Percentiles rank a stretch among this genome's conserved stretches.
Conservation (phyloP, 495 filamentous ascomycete genomes). For the Recurvomyces mirabilis region DNA sequence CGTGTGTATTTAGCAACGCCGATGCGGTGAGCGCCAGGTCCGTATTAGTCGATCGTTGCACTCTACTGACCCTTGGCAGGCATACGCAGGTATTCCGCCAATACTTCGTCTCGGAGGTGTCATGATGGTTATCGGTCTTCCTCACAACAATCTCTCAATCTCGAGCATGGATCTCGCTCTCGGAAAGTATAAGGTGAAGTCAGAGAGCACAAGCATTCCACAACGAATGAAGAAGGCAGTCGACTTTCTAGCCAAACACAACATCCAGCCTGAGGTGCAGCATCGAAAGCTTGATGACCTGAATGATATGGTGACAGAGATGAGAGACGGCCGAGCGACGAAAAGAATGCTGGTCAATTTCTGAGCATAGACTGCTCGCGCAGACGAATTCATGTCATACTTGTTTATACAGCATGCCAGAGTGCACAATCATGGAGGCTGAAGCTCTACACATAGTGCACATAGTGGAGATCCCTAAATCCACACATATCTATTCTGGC, state of each 20-base stretch:
- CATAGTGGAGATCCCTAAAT: no score
- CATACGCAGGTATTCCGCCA: slow-evolving; percentile 21
- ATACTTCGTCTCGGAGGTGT: slow-evolving; percentile 26
- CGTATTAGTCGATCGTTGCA: no score
- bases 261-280: slow-evolving; percentile 30
- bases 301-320: slow-evolving; percentile 26
- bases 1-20: slow-evolving; percentile 31
- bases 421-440: no score
- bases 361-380: slow-evolving; percentile 1
- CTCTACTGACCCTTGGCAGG: slow-evolving; percentile 5
- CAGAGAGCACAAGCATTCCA: slow-evolving; percentile 29
- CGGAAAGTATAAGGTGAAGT: slow-evolving; percentile 26
- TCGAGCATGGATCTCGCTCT: slow-evolving; percentile 24
- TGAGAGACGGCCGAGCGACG: slow-evolving; percentile 24
- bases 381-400: no score
- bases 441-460: no score
- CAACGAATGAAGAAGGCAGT: slow-evolving; percentile 31
- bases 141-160: slow-evolving; percentile 26
- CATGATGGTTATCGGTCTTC: slow-evolving; percentile 35
- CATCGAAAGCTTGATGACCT: slow-evolving; percentile 30
- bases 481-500: no score
- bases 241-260: slow-evolving; percentile 32
- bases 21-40: slow-evolving; percentile 16
- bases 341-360: slow-evolving; percentile 25
- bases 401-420: no score